Base-by-base conservation (phyloP, 2,329 filamentous ascomycete species). In the Penicillium decumbens region DNA sequence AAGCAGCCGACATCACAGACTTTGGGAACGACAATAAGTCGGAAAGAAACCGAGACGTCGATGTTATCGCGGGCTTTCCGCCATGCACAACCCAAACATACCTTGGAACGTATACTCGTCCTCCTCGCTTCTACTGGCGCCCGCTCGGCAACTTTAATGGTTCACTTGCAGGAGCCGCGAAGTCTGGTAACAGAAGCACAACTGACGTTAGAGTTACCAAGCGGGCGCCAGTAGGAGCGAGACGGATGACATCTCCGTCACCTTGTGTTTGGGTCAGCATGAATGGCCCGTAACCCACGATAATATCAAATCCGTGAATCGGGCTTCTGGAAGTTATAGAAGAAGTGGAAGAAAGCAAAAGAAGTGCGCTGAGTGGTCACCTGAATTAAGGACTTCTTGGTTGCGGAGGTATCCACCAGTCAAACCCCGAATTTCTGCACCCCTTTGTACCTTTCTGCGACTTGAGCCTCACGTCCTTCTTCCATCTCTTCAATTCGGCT, bases 1-100 rank as follows among this genome's bases (percentile, higher is more conserved):
- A 25, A 27, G 12, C 10, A 43, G 7, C 12, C 18, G n/a, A 28
- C 35, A 20, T 4, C 7, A 18, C 20, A 44, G 41, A 51, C 35
- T 51, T 52, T 53, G 15, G 8, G 30, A 29, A 45, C 52, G 52
- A 54, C 39, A 54, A 54, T 49, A 40, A 49, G 10, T 43, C 49
- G 52, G 51, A 24, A 30, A n/a, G 8, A 13, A 43, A 32, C 43
- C 29, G 8, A 39, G 1, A 23, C 20, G 4, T 23, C 20, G 20
- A 47, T 24, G 40, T 43, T 30, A 37, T 47, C 10, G 10, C 23
- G 15, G 25, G 20, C 41, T 29, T 29, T 29, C 9, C 28, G 28
- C 28, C 25, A 27, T 27, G 4, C 25, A 9, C 6, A 12, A 30
- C 30, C 30, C 30, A 15, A 15, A 32, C 30, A 15, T 2, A n/a